Evolutionary conservation across 108 stramenopile species (phyloP), one percentile per base, ranked within the genome.

Genomic region (Nitzschia sp.): DNA sequence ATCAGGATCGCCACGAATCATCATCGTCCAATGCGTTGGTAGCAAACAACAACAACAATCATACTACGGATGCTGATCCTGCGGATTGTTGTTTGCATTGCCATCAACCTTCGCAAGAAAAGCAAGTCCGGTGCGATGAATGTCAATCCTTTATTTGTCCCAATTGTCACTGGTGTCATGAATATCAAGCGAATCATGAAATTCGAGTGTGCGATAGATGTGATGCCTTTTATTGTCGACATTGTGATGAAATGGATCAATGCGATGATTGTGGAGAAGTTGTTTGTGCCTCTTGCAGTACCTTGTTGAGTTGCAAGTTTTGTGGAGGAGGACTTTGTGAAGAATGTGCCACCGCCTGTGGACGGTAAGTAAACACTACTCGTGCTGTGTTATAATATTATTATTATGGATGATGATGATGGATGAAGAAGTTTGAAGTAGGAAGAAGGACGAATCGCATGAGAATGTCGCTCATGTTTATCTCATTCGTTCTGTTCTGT

Each of bases 241-340:
- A 66, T 19, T 96, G 95, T 66, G 95, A 96, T 67, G 95, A 92
- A 78, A 92, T 95, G 92, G 92, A 96, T 76, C 95, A 93, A 66
- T 96, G 95, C 79, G 91, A 96, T 62, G 92, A 96, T 76, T 96
- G 95, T 61, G 85, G 87, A 33, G 92, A 96, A 79, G 95, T 96
- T 27, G 92, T 96, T 38, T 96, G 95, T 71, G 87, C 75, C 36
- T 80, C 79, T 16, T 96, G 95, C 73, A 79, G 81, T n/a, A 90
- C 95, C 21, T 71, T 96, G 45, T 76, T 93, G 69, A 88, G 85
- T 63, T 96, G 95, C 66, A 96, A 96, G 66, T 96, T 96, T 80
- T 96, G 95, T 67, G 95, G 95, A 28, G 85, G 91, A 53, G 92
- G 91, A 19, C 77, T 96, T 6, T 96, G 95, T 58, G 95, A 96